Percentiles rank a stretch among this genome's conserved stretches.
Conservation (phyloP, 2,329 filamentous ascomycete genomes). For the Diaporthe aspalathi region DNA sequence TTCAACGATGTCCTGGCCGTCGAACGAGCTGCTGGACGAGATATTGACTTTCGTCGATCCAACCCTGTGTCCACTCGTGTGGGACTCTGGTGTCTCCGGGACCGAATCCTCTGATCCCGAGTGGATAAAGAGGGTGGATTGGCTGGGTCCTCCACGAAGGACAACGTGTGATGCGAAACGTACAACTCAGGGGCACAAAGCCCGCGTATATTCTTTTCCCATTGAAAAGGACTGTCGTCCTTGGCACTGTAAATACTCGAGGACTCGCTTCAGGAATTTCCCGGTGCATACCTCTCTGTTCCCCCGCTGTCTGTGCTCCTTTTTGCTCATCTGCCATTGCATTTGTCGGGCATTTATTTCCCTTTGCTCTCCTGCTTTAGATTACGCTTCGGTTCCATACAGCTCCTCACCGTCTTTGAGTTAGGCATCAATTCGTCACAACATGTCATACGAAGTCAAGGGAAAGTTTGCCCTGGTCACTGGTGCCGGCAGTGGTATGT, state of each 20-base stretch:
- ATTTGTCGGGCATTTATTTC: not conserved
- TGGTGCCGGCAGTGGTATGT: conserved; percentile 33
- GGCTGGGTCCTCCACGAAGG: too few relatives aligned
- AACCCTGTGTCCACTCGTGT: not conserved
- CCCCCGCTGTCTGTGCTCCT: too few relatives aligned
- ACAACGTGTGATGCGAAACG: not conserved
- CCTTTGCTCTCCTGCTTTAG: not conserved
- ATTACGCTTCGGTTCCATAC: not conserved
- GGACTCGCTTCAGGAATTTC: not conserved
- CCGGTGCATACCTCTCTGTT: not conserved
- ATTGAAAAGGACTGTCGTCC: not conserved
- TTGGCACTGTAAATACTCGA: not conserved
- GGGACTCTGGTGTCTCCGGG: not conserved
- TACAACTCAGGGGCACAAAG: not conserved
- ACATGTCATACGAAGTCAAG: conserved; percentile 38
- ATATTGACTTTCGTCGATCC: not conserved
- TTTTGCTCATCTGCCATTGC: not conserved
- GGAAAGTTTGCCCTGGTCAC: conserved; percentile 38
- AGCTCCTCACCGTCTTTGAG: not conserved
- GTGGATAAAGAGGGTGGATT: not conserved
- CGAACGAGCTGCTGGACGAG: not conserved
- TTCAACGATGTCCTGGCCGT: too few relatives aligned
- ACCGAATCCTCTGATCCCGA: not conserved
- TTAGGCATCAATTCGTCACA: not conserved
- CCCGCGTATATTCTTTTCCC: not conserved